A percentile compares a stretch with the other conserved stretches of the same genome.
Conservation (phyloP, 2,329 filamentous ascomycete genomes). For the Pseudogymnoascus sp. region DNA sequence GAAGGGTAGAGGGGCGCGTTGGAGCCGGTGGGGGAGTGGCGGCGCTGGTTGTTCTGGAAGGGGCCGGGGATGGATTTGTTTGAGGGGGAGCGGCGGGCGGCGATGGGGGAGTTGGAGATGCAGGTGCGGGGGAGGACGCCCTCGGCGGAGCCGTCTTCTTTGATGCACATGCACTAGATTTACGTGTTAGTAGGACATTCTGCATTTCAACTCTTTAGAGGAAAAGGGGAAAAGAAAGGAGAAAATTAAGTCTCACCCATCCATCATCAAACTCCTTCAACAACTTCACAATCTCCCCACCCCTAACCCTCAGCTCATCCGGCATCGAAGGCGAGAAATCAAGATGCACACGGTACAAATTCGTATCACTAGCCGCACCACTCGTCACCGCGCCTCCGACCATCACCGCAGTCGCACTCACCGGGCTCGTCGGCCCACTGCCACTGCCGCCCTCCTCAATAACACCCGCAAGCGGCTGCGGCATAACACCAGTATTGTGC, state of each 20-base stretch:
- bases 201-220: no score
- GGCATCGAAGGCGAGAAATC: slow-evolving; percentile 90
- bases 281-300: slow-evolving; percentile 78
- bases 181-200: slow-evolving; percentile 27
- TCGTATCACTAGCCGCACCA: slow-evolving; percentile 43
- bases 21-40: slow-evolving; percentile 26
- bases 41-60: neutral
- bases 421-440: slow-evolving; percentile 16
- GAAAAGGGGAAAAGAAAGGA: neutral
- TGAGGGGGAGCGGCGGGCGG: slow-evolving; percentile 46
- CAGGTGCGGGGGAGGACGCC: slow-evolving; percentile 92
- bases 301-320: slow-evolving; percentile 76
- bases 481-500: neutral
- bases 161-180: slow-evolving; percentile 73
- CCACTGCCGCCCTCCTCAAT: slow-evolving; percentile 1
- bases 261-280: slow-evolving; percentile 97
- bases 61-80: neutral
- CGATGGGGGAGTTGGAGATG: slow-evolving; percentile 83
- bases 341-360: slow-evolving; percentile 87
- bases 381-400: slow-evolving; percentile 42
- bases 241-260: slow-evolving; percentile 61
- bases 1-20: neutral
- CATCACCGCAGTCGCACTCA: slow-evolving; percentile 36
- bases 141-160: slow-evolving; percentile 82
- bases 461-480: neutral